Evolutionary conservation across 208 protist species (phyloP).

Genomic region (Strigomonas culicis): DNA sequence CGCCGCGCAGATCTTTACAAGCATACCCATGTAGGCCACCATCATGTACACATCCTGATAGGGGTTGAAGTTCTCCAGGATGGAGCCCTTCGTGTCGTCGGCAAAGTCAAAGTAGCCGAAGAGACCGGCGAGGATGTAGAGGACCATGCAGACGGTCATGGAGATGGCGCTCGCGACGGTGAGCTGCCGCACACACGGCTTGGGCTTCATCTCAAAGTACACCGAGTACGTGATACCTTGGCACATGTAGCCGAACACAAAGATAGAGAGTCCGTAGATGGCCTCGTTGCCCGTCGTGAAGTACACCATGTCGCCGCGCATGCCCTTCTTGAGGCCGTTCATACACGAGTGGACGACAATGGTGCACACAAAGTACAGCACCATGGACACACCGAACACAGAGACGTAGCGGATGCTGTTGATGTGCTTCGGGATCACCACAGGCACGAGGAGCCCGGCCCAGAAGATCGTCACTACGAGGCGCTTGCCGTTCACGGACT

Average conservation of each 20-base stretch:
- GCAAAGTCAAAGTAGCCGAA: constrained; percentile 84
- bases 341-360: constrained; percentile 50
- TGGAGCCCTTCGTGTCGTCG: constrained; percentile 28
- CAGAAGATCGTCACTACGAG: constrained; percentile 41
- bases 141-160: constrained; percentile 50
- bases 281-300: constrained; percentile 49
- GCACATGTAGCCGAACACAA: constrained; percentile 74
- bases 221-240: constrained; percentile 58
- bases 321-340: constrained; percentile 34
- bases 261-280: constrained; percentile 58
- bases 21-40: constrained; percentile 63
- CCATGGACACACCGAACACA: constrained; percentile 48
- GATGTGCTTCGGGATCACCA: constrained; percentile 64
- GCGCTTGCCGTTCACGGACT: constrained; percentile 28
- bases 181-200: constrained; percentile 37
- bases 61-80: constrained; percentile 58
- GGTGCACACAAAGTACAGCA: constrained; percentile 64
- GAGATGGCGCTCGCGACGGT: constrained; percentile 36
- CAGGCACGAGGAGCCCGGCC: constrained; percentile 62
- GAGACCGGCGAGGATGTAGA: constrained; percentile 69
- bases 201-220: constrained; percentile 47
- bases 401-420: constrained; percentile 82
- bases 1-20: constrained; percentile 60
- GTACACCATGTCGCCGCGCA: constrained; percentile 27
- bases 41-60: constrained; percentile 53